Base-by-base conservation (phyloP, 78 protist genomes). In the Thecamonas trahens region DNA sequence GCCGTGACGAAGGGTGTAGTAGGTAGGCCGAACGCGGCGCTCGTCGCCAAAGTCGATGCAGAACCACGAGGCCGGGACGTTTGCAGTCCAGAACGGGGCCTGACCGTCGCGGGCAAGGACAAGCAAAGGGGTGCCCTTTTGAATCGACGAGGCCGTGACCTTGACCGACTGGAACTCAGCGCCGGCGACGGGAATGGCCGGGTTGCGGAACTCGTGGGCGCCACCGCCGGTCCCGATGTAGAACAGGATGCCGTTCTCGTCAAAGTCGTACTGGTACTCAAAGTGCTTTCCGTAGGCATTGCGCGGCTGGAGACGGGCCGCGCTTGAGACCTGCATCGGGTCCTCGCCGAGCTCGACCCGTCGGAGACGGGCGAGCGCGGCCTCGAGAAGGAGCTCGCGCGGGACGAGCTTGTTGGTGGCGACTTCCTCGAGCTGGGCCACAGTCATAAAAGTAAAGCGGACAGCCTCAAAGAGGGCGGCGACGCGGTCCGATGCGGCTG, bases 1-100 rank as follows among this genome's bases (percentile, higher is more conserved):
- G 38, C 90, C 90, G 75, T 85, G 90, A 69, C 85, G 66, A 28
- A 85, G 74, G 1, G 87, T 76, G 72, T 85, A 85, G 52, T 61
- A 61, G 49, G 63, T 69, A 62, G 77, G 82, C 1, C 63, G 49
- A 6, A 83, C 71, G 3, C 71, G 37, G 50, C 90, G 67, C 59
- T 75, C 67, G 28, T 52, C 55, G 5, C 90, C 90, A 14, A 85
- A 28, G 59, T 85, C 90, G 34, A 85, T 61, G 49, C 62, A 60
- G 31, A 85, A 79, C 90, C 90, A 85, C 18, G 87, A 74, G 17
- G 87, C 79, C 18, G 90, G 90, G 44, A 85, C 73, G 50, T 85
- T 88, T 31, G 83, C 75, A 28, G 90, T 85, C 90, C 90, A 85
- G 63, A 84, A 61, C 29, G 72, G 72, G 14, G 39, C 24, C 15